Percentiles rank a stretch among this genome's conserved stretches.
Conservation (phyloP, 352 stramenopile genomes). For the Globisporangium lucens region DNA sequence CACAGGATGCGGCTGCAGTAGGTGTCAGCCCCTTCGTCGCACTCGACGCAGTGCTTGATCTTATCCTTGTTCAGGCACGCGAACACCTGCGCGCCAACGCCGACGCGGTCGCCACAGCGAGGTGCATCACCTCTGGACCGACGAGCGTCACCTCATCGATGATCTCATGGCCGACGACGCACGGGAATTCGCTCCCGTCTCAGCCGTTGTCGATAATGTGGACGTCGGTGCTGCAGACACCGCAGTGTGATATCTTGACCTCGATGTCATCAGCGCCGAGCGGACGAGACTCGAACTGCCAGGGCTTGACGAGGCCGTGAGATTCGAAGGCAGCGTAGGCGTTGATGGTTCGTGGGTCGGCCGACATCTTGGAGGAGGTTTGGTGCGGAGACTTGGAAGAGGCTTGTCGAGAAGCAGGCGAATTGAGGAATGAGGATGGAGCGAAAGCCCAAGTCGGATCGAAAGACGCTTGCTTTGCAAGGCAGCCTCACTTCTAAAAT, state of each 20-base stretch:
- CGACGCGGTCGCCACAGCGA: constrained; percentile 54
- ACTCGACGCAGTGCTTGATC: constrained; percentile 47
- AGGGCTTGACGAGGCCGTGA: constrained; percentile 25
- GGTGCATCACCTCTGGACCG: constrained; percentile 44
- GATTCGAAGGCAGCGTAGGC: constrained; percentile 36
- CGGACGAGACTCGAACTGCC: constrained; percentile 40
- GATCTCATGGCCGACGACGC: constrained; percentile 51
- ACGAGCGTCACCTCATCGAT: constrained; percentile 39
- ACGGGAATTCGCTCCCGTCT: constrained; percentile 23
- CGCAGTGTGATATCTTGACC: constrained; percentile 60
- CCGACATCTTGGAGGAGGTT: background rate
- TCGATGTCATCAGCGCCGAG: constrained; percentile 43
- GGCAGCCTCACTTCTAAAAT: no score
- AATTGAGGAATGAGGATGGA: constrained; percentile 3
- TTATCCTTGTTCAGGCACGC: background rate
- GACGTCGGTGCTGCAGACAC: constrained; percentile 53
- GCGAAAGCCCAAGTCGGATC: no score
- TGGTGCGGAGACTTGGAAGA: background rate
- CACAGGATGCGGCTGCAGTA: constrained; percentile 44
- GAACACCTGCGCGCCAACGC: background rate
- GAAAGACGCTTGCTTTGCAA: no score
- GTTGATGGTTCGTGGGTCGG: constrained; percentile 35
- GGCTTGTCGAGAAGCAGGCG: background rate
- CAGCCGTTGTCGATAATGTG: constrained; percentile 50
- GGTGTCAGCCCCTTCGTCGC: constrained; percentile 48